Percentiles rank a stretch among this genome's conserved stretches.
Conservation (phyloP, 495 filamentous ascomycete species). For the Neurospora sp. region DNA sequence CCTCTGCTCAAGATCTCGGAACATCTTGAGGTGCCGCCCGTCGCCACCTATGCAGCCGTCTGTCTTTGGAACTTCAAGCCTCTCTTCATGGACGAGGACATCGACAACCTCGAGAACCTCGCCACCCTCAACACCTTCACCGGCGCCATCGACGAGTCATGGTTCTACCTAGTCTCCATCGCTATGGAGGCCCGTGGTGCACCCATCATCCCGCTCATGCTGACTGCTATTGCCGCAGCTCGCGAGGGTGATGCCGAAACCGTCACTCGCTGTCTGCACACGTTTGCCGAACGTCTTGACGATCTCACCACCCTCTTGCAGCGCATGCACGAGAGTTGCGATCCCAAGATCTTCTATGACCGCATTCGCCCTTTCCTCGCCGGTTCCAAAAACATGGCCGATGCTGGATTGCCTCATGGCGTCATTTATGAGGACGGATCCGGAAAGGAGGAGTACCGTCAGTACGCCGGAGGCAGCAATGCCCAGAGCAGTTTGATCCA, state of each 20-base stretch:
- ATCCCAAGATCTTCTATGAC: slow-evolving; percentile 90
- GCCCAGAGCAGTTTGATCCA: slow-evolving; percentile 95
- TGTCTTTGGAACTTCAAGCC: slow-evolving; percentile 95
- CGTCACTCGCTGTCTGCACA: slow-evolving; percentile 63
- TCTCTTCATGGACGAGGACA: slow-evolving; percentile 66
- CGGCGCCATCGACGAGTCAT: slow-evolving; percentile 92
- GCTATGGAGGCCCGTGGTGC: slow-evolving; percentile 91
- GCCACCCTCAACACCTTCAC: slow-evolving; percentile 82
- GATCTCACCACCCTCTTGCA: slow-evolving; percentile 64
- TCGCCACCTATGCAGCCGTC: slow-evolving; percentile 88
- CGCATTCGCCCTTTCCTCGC: slow-evolving; percentile 90
- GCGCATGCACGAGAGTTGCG: slow-evolving; percentile 87
- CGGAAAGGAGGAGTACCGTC: slow-evolving; percentile 58
- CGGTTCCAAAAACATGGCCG: slow-evolving; percentile 93
- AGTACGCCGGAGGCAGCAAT: slow-evolving; percentile 90
- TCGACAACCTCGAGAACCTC: slow-evolving; percentile 76
- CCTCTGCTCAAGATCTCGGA: slow-evolving; percentile 71
- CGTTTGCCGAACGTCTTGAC: slow-evolving; percentile 78
- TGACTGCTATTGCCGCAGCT: slow-evolving; percentile 76
- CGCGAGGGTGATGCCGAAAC: slow-evolving; percentile 54
- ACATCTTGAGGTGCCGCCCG: slow-evolving; percentile 78
- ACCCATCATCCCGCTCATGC: slow-evolving; percentile 80
- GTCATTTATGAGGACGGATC: slow-evolving; percentile 79
- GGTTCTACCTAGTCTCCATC: slow-evolving; percentile 94
- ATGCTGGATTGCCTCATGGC: slow-evolving; percentile 80